These are phyloP conservation scores for Silene coronaria DNA, from an alignment of 179 eudicot genomes.

Conservation along the genomic window DNA sequence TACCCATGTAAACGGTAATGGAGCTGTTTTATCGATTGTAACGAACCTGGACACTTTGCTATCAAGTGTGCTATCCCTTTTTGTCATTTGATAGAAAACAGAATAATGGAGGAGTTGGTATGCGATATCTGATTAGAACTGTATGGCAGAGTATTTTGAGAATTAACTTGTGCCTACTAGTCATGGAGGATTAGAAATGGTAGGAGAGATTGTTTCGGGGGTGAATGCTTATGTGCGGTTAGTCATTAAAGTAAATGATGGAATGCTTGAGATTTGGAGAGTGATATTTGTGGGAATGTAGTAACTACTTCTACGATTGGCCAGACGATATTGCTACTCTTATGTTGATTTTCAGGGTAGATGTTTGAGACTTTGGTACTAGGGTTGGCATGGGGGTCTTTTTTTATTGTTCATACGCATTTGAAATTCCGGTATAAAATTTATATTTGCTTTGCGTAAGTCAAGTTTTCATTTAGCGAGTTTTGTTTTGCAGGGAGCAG, in stretches of 20 bases:
- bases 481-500: conserved; percentile 53
- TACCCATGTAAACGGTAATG: too few species aligned
- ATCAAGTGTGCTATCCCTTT: too few species aligned
- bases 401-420: too few species aligned
- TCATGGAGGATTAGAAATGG: neutral
- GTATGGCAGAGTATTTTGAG: neutral
- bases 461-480: neutral
- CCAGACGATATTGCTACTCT: neutral
- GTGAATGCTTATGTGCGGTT: too few species aligned
- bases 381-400: neutral
- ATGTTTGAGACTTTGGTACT: neutral
- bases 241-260: too few species aligned
- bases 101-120: too few species aligned
- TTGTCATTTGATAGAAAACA: too few species aligned
- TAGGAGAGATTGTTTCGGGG: too few species aligned
- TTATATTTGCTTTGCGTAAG: neutral
- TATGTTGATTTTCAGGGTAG: neutral
- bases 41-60: too few species aligned
- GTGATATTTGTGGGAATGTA: neutral
- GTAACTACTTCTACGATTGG: neutral
- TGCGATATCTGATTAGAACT: too few species aligned
- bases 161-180: neutral
- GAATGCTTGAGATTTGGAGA: too few species aligned
- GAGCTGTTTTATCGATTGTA: too few species aligned
- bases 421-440: neutral